phyloP scores from a whole-genome alignment of 768 basidiomycete species.

The Termitomyces sp. region DNA sequence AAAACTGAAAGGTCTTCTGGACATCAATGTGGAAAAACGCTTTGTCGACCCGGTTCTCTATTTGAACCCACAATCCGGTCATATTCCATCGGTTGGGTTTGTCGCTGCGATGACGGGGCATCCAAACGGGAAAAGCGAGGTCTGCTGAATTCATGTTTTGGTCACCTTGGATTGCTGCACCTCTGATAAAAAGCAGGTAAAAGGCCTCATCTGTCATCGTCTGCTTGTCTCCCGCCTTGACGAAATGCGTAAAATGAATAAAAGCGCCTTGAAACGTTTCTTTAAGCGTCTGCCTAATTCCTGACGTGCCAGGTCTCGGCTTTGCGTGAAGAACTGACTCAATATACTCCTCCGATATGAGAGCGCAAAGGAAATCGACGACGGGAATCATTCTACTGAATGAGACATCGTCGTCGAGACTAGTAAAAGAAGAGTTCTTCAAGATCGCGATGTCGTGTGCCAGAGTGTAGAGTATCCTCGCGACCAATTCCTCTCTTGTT shows the following conservation, averaged over 20 bases:
- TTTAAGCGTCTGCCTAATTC: not conserved
- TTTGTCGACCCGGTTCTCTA: too few relatives aligned
- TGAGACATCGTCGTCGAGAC: not conserved
- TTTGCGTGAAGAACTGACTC: not conserved
- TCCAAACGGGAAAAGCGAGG: too few relatives aligned
- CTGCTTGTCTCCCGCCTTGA: not conserved
- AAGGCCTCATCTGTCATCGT: not conserved
- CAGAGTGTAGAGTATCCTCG: not conserved
- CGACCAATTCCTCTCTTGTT: slow-evolving; percentile 1
- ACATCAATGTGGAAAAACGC: too few relatives aligned
- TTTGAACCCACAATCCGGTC: not conserved
- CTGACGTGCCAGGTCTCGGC: not conserved
- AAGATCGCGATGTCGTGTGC: not conserved
- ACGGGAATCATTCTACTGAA: not conserved
- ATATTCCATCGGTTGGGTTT: too few relatives aligned
- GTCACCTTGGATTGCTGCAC: not conserved
- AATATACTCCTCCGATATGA: not conserved
- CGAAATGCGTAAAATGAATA: not conserved
- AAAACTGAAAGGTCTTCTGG: not conserved
- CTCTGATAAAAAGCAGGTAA: not conserved
- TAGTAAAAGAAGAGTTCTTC: too few relatives aligned
- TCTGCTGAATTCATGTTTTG: not conserved
- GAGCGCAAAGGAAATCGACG: too few relatives aligned
- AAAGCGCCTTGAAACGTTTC: not conserved
- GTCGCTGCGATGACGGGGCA: too few relatives aligned